These are phyloP conservation scores for Nicotiana obtusifolia DNA, from an alignment of 257 asterid species.

Conservation along the genomic window DNA sequence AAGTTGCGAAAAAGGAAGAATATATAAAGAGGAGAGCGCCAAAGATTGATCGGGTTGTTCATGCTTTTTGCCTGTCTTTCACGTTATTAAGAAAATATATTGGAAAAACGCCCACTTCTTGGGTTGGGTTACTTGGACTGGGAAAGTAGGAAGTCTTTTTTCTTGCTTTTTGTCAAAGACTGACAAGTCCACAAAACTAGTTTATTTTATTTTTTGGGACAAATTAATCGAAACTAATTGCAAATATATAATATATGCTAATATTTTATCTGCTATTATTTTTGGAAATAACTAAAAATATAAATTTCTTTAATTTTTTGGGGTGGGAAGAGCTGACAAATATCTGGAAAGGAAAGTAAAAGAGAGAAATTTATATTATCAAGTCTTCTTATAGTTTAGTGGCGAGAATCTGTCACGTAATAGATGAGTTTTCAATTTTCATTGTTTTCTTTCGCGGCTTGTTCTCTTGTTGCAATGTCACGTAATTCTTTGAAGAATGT, in stretches of 20 bases:
- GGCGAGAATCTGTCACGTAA: background rate
- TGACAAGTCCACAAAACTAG: background rate
- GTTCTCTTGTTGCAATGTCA: background rate
- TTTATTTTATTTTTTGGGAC: background rate
- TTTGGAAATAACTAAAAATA: too few species aligned
- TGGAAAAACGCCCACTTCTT: background rate
- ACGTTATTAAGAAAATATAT: background rate
- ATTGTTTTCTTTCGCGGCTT: background rate
- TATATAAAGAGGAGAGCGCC: background rate
- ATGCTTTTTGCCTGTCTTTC: background rate
- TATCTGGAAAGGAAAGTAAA: background rate
- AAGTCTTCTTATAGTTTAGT: background rate
- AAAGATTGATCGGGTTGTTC: background rate
- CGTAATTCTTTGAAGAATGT: background rate
- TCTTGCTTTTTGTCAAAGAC: background rate
- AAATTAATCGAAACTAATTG: too few species aligned
- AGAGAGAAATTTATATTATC: background rate
- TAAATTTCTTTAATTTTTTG: background rate
- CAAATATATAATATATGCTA: background rate
- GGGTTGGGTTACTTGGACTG: conserved; percentile 5
- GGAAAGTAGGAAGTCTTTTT: background rate
- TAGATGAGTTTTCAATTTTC: background rate
- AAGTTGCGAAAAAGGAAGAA: background rate
- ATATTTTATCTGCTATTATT: background rate
- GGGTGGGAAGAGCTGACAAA: background rate